phyloP scores from a whole-genome alignment of 805 yeast genomes.

The Zygotorulaspora chibaensis region DNA sequence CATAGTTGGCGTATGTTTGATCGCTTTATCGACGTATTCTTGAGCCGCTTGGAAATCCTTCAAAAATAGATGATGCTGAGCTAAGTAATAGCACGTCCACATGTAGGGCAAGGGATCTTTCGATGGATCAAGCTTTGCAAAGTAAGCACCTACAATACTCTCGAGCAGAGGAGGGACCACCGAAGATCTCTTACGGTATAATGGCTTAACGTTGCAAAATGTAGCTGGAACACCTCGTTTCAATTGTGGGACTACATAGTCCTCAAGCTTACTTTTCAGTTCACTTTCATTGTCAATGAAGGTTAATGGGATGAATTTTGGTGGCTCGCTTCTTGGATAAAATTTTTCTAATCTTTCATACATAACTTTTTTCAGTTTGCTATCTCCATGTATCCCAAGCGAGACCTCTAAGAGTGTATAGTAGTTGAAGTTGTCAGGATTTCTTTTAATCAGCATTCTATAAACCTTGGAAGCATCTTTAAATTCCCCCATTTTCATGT shows the following conservation, averaged over 20 bases:
- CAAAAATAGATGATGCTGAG: slow-evolving; percentile 67
- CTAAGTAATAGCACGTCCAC: slow-evolving; percentile 73
- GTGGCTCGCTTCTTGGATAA: slow-evolving; percentile 83
- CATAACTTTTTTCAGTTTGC: slow-evolving; percentile 49
- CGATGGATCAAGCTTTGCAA: slow-evolving; percentile 29
- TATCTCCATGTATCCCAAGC: slow-evolving; percentile 46
- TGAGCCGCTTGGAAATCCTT: slow-evolving; percentile 53
- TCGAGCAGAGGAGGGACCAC: slow-evolving; percentile 43
- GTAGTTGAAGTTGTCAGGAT: slow-evolving; percentile 73
- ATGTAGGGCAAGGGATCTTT: slow-evolving; percentile 37
- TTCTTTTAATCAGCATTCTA: slow-evolving; percentile 70
- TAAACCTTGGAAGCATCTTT: slow-evolving; percentile 66
- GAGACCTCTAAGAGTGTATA: slow-evolving; percentile 64
- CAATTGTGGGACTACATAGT: slow-evolving; percentile 59
- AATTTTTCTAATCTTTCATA: slow-evolving; percentile 62
- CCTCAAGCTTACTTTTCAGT: slow-evolving; percentile 40
- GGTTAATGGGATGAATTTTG: slow-evolving; percentile 70
- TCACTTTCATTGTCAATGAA: slow-evolving; percentile 54
- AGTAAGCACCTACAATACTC: slow-evolving; percentile 50
- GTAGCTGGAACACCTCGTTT: slow-evolving; percentile 85
- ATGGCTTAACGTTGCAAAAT: slow-evolving; percentile 78
- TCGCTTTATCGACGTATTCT: slow-evolving; percentile 54
- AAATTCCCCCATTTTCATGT: slow-evolving; percentile 50
- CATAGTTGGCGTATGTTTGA: slow-evolving; percentile 73
- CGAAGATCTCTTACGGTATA: slow-evolving; percentile 48